Evolutionary conservation across 768 basidiomycete species (phyloP), one percentile per base, ranked within the genome.

Genomic region (Amanita pallidorosea): DNA sequence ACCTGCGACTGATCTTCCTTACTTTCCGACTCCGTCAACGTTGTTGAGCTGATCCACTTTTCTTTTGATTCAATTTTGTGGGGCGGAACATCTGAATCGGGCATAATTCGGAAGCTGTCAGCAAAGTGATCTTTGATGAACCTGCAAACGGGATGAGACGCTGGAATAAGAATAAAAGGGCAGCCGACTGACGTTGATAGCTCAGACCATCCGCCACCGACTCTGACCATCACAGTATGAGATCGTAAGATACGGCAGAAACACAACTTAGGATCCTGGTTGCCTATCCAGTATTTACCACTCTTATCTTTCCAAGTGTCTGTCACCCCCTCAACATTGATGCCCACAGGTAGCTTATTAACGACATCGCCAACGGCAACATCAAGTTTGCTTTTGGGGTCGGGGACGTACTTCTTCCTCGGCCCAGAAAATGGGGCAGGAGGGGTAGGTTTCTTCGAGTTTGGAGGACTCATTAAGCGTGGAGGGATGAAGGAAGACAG

Each of bases 261-360:
- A 64, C 90, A 94, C 29, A 95, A 70, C 64, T 83, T 91, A 5
- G 90, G 80, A 47, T 94, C 89, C 57, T 89, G 81, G 56, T 90
- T 84, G 12, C 94, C 94, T 57, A 95, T 96, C 92, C 90, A 95
- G 61, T 94, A 93, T 61, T 93, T 92, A 17, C 92, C 92, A 54
- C 90, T 92, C 66, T 88, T 83, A 62, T 94, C 92, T 62, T 83
- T 82, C 91, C 91, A 95, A 6, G 82, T 85, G 46, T 89, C 87
- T 5, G 79, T 76, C 5, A 88, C 84, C 12, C 86, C 80, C 64
- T 88, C 83, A 29, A 92, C 70, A 53, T 84, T 88, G 66, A 91
- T 89, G 50, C 83, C 80, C 22, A 92, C 83, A 15, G 86, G 83
- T 17, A 97, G 77, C 56, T 81, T 81, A 66, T 96, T 96, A 56